Evolutionary conservation across 2,329 filamentous ascomycete genomes (phyloP).

Genomic region (Basipetospora chlamydospora): DNA sequence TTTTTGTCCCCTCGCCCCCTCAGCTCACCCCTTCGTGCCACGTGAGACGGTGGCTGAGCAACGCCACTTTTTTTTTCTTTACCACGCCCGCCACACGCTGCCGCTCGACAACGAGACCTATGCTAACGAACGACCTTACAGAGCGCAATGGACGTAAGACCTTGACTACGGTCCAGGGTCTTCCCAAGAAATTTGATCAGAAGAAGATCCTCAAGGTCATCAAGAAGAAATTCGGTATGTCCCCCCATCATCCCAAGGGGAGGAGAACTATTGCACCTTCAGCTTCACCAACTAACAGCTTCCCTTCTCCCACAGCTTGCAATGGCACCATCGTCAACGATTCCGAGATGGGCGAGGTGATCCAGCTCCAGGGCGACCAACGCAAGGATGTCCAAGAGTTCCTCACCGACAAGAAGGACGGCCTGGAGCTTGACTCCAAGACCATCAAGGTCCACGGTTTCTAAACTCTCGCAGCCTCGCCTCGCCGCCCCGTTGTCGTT

Average conservation of each 20-base stretch:
- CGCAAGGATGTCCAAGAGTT: constrained; percentile 98
- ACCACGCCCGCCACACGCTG: constrained; percentile 1
- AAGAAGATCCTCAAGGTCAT: constrained; percentile 99
- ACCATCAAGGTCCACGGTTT: constrained; percentile 75
- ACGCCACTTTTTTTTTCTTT: constrained; percentile 1
- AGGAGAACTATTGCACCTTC: background rate
- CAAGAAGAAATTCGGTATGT: constrained; percentile 95
- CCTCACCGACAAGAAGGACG: constrained; percentile 88
- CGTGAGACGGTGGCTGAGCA: background rate
- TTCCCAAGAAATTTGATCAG: constrained; percentile 97
- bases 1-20: background rate
- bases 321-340: constrained; percentile 99
- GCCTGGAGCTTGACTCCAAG: constrained; percentile 86
- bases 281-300: constrained; percentile 11
- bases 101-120: background rate
- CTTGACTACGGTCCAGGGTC: constrained; percentile 97
- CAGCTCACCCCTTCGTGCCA: background rate
- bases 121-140: constrained; percentile 32
- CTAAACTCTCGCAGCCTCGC: constrained; percentile 17
- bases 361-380: constrained; percentile 98
- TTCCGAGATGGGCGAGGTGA: constrained; percentile 96
- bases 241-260: background rate
- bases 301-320: constrained; percentile 50
- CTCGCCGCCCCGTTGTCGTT: constrained; percentile 4
- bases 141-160: constrained; percentile 99